Conservation (phyloP, 768 basidiomycete species). For the Phylloporus sp. region DNA sequence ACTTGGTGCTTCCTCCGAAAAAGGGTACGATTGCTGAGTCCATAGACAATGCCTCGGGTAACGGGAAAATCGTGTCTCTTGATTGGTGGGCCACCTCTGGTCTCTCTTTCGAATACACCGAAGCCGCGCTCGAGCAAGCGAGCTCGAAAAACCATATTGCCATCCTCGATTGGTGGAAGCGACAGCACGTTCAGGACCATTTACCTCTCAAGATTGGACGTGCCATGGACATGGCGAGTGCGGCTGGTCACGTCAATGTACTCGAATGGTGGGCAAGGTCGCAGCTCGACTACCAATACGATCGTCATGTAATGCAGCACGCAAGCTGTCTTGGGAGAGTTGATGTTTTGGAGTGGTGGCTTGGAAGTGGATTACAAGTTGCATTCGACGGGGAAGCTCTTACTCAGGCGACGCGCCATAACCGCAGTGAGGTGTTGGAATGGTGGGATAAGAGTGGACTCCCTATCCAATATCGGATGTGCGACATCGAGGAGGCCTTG, state of each 20-base stretch:
- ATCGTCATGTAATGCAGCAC: constrained; percentile 70
- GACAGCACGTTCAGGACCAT: constrained; percentile 43
- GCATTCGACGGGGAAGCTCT: constrained; percentile 79
- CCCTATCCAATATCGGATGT: constrained; percentile 82
- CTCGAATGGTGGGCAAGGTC: constrained; percentile 86
- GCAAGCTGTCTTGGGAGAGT: constrained; percentile 79
- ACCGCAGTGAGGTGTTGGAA: constrained; percentile 75
- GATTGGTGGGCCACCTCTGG: constrained; percentile 80
- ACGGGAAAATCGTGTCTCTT: constrained; percentile 68
- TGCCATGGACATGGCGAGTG: constrained; percentile 82
- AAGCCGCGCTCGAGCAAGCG: constrained; percentile 74
- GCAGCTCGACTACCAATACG: constrained; percentile 74
- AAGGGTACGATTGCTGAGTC: constrained; percentile 59
- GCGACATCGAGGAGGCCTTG: constrained; percentile 87
- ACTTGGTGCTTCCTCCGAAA: constrained; percentile 54
- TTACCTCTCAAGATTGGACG: constrained; percentile 78
- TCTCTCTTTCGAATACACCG: constrained; percentile 68
- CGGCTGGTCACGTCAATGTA: constrained; percentile 67
- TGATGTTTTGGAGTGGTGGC: constrained; percentile 82
- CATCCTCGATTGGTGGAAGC: constrained; percentile 83
- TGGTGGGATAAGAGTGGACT: constrained; percentile 86
- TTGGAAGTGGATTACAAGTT: constrained; percentile 69
- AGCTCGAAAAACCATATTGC: constrained; percentile 73
- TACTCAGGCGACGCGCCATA: constrained; percentile 75
- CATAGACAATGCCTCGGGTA: constrained; percentile 74